Evolutionary conservation across 768 basidiomycete species (phyloP).

Genomic region (Pleurotus tuber-regium): DNA sequence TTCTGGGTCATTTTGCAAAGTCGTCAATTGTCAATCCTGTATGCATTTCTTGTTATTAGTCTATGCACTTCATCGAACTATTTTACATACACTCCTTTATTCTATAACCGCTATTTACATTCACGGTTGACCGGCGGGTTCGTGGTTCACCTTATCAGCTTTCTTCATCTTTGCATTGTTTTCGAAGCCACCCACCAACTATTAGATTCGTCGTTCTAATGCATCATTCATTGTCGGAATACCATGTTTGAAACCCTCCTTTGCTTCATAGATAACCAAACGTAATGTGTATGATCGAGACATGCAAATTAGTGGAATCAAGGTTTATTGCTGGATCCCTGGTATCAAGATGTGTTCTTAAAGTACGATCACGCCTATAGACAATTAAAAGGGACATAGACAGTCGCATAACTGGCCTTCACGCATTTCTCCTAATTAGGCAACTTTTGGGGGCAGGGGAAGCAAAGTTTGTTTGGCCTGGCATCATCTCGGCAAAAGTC

Average conservation of each 20-base stretch:
- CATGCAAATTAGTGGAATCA: background rate
- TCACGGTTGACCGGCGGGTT: conserved; percentile 8
- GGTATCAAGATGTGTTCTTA: no score
- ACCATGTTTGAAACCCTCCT: background rate
- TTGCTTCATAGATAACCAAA: conserved; percentile 3
- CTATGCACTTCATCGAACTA: conserved; percentile 24
- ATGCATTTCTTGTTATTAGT: conserved; percentile 15
- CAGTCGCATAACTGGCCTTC: no score
- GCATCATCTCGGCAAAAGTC: no score
- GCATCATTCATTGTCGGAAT: conserved; percentile 9
- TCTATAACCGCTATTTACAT: conserved; percentile 15
- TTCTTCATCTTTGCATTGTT: conserved; percentile 8
- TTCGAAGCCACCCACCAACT: conserved; percentile 13
- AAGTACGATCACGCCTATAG: no score
- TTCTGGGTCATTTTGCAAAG: conserved; percentile 4
- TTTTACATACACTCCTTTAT: conserved; percentile 24
- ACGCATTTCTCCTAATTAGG: no score
- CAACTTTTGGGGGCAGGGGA: no score
- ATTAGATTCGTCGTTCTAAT: conserved; percentile 22
- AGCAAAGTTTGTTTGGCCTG: no score
- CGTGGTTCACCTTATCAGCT: conserved; percentile 5
- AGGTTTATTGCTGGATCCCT: no score
- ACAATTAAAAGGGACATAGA: no score
- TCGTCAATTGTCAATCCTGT: conserved; percentile 16
- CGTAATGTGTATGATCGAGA: background rate